Percentiles rank a stretch among this genome's conserved stretches.
phyloP scores from a whole-genome alignment of 352 stramenopile species.

The Plasmopara muralis region DNA sequence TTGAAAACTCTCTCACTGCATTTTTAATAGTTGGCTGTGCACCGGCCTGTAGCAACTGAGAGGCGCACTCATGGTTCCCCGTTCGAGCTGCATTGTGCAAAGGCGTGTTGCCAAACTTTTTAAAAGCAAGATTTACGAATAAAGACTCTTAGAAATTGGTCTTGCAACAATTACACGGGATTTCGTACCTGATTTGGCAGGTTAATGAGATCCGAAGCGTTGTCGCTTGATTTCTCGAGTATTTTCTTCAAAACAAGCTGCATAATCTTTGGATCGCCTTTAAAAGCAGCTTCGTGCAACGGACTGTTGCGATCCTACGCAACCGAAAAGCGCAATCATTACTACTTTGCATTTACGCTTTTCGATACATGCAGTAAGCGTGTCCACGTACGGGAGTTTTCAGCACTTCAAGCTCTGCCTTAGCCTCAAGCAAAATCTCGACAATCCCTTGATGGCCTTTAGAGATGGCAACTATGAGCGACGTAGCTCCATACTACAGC shows the following conservation, averaged over 20 bases:
- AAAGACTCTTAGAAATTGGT: not conserved
- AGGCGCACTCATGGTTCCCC: conserved; percentile 40
- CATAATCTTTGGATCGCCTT: conserved; percentile 45
- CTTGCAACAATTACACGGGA: not conserved
- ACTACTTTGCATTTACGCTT: no score
- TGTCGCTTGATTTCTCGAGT: conserved; percentile 35
- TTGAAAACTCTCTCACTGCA: conserved; percentile 27
- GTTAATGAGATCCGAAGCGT: conserved; percentile 36
- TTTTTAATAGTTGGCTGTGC: conserved; percentile 44
- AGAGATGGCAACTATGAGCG: conserved; percentile 60
- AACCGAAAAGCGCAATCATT: not conserved
- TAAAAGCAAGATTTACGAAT: not conserved
- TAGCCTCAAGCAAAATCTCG: conserved; percentile 45
- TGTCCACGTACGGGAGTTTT: conserved; percentile 53
- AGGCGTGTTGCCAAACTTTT: conserved; percentile 72
- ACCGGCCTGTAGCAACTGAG: conserved; percentile 41
- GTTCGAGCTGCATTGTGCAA: conserved; percentile 66
- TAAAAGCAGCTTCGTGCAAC: conserved; percentile 61
- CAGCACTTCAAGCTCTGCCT: conserved; percentile 49
- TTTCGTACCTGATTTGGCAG: conserved; percentile 44
- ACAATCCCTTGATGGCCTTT: conserved; percentile 54
- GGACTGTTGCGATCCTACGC: conserved; percentile 69
- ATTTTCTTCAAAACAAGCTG: conserved; percentile 45
- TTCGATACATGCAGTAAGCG: not conserved
- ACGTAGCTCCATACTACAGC: conserved; percentile 58